Percentiles rank a stretch among this genome's conserved stretches.
Conservation (phyloP, 148 eudicot species). For the Rhododendron griersonianum region DNA sequence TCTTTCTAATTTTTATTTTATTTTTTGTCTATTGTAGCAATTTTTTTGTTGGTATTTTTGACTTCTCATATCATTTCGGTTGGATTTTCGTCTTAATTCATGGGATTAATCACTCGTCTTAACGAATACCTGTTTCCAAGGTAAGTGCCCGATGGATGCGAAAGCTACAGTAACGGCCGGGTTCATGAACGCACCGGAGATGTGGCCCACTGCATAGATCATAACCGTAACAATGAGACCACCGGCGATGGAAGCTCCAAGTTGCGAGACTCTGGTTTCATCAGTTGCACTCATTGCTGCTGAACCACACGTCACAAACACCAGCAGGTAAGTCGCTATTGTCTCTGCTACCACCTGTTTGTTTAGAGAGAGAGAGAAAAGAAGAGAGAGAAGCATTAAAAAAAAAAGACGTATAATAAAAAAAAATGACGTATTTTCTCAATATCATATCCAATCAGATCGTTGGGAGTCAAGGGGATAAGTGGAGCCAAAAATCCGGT, state of each 20-base stretch:
- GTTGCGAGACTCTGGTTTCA: conserved; percentile 31
- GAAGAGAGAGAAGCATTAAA: neutral
- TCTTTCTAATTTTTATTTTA: too few relatives aligned
- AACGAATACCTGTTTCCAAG: conserved; percentile 53
- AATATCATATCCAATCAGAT: too few relatives aligned
- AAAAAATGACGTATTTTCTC: too few relatives aligned
- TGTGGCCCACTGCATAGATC: conserved; percentile 77
- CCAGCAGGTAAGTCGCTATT: conserved; percentile 56
- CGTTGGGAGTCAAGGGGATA: too few relatives aligned
- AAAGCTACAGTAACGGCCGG: conserved; percentile 76
- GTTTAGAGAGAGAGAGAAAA: neutral
- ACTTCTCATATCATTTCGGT: too few relatives aligned
- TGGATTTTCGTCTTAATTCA: too few relatives aligned
- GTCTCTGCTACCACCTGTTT: conserved; percentile 52
- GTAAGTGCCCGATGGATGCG: conserved; percentile 56
- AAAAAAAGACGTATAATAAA: neutral
- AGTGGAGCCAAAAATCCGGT: too few relatives aligned
- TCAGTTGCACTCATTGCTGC: conserved; percentile 43
- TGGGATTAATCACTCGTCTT: too few relatives aligned
- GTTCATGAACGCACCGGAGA: conserved; percentile 86
- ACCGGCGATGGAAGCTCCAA: conserved; percentile 60
- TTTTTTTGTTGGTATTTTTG: too few relatives aligned
- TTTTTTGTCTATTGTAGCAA: too few relatives aligned
- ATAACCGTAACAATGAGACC: conserved; percentile 71
- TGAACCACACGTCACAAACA: conserved; percentile 65